Base-by-base conservation (phyloP, 345 rosid genomes). In the Excoecaria agallocha region DNA sequence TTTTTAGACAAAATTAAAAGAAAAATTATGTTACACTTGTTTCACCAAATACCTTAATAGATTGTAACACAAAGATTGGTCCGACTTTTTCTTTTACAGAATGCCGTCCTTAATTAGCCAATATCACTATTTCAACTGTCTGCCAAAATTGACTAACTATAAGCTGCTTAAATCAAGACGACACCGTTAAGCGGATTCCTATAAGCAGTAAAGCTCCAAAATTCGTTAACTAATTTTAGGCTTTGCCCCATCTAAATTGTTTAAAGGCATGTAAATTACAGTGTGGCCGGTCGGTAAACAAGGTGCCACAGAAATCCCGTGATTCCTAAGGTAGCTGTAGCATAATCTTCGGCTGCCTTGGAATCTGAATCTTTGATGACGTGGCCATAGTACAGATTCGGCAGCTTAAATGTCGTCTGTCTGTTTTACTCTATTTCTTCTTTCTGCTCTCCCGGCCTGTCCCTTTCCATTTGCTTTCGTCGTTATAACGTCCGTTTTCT, bases 331-430 rank as follows among this genome's bases (percentile, higher is more conserved):
- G 78, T 45, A 22, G 56, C 0, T 0, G 0, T 0, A 65, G 35
- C 45, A 41, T 46, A 48, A 39, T 46, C 57, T 24, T 48, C 45
- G 30, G 68, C 12, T 1, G 7, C 37, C 37, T 55, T 8, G 19
- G 84, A 81, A 51, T 74, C 71, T 74, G 79, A 71, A 81, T 67
- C 79, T 51, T 0, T 46, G 25, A 11, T 60, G 73, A 81, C 84
- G 84, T 52, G 81, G 74, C 76, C 15, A 2, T 8, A 5, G 30
- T n/a, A 35, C 67, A 74, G 38, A 66, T 71, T 70, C 77, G 75
- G 65, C 77, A 49, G 60, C 67, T 62, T 71, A 74, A 67, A 67
- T 74, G 77, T 62, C 80, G 56, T 48, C 46, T 54, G 51, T 75
- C 70, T 19, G 30, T 30, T 3, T 25, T 51, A 37, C 55, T 66